Evolutionary conservation across 768 basidiomycete genomes (phyloP), one percentile per base, ranked within the genome.

Genomic region (Lanmaoa rubissima): DNA sequence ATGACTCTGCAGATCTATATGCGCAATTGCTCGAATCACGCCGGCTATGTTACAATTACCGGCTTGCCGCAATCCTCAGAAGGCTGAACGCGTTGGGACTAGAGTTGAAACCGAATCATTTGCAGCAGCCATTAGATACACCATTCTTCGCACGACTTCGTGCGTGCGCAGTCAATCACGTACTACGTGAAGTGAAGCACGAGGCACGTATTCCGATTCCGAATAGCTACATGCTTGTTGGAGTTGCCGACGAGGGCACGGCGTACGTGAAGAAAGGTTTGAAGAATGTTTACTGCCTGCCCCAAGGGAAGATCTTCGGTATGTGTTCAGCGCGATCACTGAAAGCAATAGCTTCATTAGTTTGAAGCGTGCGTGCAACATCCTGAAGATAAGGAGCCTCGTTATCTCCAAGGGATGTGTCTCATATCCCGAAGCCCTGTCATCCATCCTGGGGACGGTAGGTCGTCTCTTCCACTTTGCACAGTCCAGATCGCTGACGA

Each of bases 171-270:
- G 82, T 83, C 70, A 82, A 80, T 45, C 81, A 84, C 58, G 81
- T 88, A 12, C 71, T 94, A 40, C 79, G 90, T 6, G 83, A 83
- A 41, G 82, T 94, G 64, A 93, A 93, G 62, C 83, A 90, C 61
- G 75, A 78, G 39, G 92, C 92, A 0, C 78, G 90, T 10, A 88
- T 94, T 28, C 82, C 79, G 4, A 79, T 94, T 11, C 85, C 85
- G 0, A 73, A 83, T 1, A 85, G 85, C 57, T 83, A 83, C 56
- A 76, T 85, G 28, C 77, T 94, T 1, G 88, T 92, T 12, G 92
- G 93, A 1, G 81, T 94, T 10, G 87, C 90, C 4, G 92, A 94
- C 62, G 90, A 93, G 70, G 90, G 90, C 0, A 83, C 85, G 0
- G 82, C 85, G 0, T 89, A 90, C 59, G 67, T 65, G 42, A 51